A percentile compares a stretch with the other conserved stretches of the same genome.
Evolutionary conservation across 1,284 basidiomycete genomes (phyloP).

Genomic region (Apiotrichum gamsii): DNA sequence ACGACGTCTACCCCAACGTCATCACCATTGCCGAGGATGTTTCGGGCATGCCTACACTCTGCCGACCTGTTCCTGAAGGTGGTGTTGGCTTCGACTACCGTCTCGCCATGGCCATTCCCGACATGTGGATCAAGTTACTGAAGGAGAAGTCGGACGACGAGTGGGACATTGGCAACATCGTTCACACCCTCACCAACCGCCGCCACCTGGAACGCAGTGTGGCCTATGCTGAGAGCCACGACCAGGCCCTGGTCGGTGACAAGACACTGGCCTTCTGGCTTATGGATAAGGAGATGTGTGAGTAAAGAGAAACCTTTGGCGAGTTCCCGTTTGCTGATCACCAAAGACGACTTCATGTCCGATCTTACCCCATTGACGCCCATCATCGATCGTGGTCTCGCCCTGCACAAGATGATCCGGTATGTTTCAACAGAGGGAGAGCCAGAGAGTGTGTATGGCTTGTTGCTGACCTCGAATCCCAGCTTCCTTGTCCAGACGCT

Average conservation of each 20-base stretch:
- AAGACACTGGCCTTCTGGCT: conserved; percentile 98
- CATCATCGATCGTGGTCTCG: conserved; percentile 78
- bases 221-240: conserved; percentile 93
- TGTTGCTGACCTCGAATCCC: not conserved
- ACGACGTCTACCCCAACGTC: conserved; percentile 66
- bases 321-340: not conserved
- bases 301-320: too few relatives aligned
- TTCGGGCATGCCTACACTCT: conserved; percentile 94
- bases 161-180: conserved; percentile 85
- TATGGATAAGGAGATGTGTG: conserved; percentile 99
- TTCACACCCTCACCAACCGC: conserved; percentile 83
- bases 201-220: conserved; percentile 85
- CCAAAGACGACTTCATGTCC: conserved; percentile 86
- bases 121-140: conserved; percentile 99
- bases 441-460: conserved; percentile 8
- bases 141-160: conserved; percentile 84
- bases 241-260: conserved; percentile 96
- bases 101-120: conserved; percentile 94
- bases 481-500: conserved; percentile 85
- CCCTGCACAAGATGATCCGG: conserved; percentile 97
- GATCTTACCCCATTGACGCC: conserved; percentile 79
- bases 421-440: conserved; percentile 42
- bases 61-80: conserved; percentile 69
- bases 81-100: conserved; percentile 97
- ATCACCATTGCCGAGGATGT: conserved; percentile 95